Conservation (phyloP, 371 early-diverging fungal species). For the Caulochytrium protostelioides region DNA sequence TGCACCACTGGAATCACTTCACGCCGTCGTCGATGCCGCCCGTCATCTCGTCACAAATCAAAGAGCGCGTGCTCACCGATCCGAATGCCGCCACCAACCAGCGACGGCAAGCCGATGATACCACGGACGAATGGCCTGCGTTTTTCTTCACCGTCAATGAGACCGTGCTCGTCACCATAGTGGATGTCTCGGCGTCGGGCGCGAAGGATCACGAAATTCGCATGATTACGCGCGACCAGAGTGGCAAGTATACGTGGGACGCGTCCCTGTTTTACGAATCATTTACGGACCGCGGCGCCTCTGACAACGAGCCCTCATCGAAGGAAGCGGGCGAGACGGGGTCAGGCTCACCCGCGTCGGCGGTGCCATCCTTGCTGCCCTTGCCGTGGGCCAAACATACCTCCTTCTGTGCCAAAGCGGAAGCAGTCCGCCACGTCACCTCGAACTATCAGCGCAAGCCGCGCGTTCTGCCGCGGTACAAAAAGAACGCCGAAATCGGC, state of each 20-base stretch:
- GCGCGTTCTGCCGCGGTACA: background rate
- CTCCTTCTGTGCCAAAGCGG: no score
- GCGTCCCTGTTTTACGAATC: slow-evolving; percentile 35
- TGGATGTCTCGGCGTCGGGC: slow-evolving; percentile 1
- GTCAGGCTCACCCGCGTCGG: no score
- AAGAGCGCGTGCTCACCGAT: no score
- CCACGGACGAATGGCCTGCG: slow-evolving; percentile 7
- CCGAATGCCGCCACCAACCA: no score
- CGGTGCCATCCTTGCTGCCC: no score
- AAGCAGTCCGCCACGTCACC: slow-evolving; percentile 6
- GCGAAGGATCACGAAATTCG: slow-evolving; percentile 19
- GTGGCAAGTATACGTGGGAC: slow-evolving; percentile 66
- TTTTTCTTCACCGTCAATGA: slow-evolving; percentile 15
- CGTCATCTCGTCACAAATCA: slow-evolving; percentile 6
- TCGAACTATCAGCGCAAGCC: slow-evolving; percentile 1
- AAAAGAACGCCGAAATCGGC: slow-evolving; percentile 4
- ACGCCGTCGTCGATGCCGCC: slow-evolving; percentile 14
- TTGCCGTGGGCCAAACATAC: no score
- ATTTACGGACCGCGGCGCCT: no score
- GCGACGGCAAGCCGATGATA: no score
- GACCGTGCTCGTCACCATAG: slow-evolving; percentile 11
- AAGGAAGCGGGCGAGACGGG: no score
- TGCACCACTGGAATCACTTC: slow-evolving; percentile 20
- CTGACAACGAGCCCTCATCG: no score
- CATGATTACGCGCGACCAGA: slow-evolving; percentile 45